phyloP scores from a whole-genome alignment of 805 yeast genomes.

The Candida anglica region DNA sequence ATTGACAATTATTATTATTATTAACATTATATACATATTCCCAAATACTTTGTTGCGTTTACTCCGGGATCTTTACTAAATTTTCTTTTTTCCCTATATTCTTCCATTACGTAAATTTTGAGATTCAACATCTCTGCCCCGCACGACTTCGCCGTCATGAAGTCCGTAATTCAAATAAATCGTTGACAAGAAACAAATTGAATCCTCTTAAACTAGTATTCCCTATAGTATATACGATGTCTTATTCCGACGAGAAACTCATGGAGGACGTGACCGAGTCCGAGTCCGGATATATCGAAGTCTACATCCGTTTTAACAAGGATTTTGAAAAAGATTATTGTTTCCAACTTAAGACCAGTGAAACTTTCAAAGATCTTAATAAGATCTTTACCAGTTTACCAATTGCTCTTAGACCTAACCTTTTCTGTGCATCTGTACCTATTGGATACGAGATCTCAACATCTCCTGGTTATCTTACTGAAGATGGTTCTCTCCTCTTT shows the following conservation, averaged over 20 bases:
- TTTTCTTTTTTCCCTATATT: too few relatives aligned
- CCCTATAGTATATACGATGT: too few relatives aligned
- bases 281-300: constrained; percentile 35
- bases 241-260: constrained; percentile 17
- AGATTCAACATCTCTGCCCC: too few relatives aligned
- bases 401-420: constrained; percentile 72
- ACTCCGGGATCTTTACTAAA: too few relatives aligned
- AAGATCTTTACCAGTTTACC: constrained; percentile 65
- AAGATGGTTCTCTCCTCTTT: constrained; percentile 76
- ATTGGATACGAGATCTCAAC: constrained; percentile 56
- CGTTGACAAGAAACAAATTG: too few relatives aligned
- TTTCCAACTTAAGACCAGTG: constrained; percentile 61
- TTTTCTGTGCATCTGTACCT: constrained; percentile 67
- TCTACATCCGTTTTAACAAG: constrained; percentile 77
- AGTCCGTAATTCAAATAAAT: too few relatives aligned
- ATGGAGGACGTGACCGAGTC: constrained; percentile 19
- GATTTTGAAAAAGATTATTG: constrained; percentile 89
- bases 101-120: too few relatives aligned
- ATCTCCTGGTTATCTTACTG: constrained; percentile 79
- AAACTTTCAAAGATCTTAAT: constrained; percentile 56
- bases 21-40: too few relatives aligned
- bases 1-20: too few relatives aligned
- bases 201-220: too few relatives aligned
- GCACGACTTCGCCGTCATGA: too few relatives aligned
- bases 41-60: too few relatives aligned